phyloP scores from a whole-genome alignment of 441 rosid species.

The Bruguiera hainesii region DNA sequence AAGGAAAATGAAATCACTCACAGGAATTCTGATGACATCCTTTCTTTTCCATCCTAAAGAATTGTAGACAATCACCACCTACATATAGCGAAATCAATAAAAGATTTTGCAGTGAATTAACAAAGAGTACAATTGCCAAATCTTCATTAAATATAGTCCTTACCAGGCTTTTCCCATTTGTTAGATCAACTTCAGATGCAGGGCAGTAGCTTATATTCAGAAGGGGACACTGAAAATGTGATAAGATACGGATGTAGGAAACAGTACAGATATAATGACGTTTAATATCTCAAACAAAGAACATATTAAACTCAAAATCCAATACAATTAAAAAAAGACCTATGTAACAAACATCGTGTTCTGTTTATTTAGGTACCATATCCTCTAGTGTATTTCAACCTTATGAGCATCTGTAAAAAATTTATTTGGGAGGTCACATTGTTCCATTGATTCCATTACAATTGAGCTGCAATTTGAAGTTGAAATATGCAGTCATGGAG shows the following conservation, averaged over 20 bases:
- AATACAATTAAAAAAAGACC: no score
- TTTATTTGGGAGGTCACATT: no score
- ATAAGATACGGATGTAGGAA: neutral
- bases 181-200: conserved; percentile 69
- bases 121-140: conserved; percentile 7
- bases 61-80: conserved; percentile 83
- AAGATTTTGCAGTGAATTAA: conserved; percentile 7
- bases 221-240: conserved; percentile 68
- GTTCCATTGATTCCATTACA: no score
- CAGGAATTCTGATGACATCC: conserved; percentile 83
- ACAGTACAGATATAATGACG: no score
- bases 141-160: conserved; percentile 18
- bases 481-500: no score
- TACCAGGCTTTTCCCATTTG: conserved; percentile 76
- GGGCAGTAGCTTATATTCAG: conserved; percentile 95
- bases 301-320: no score
- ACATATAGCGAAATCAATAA: conserved; percentile 18
- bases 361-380: neutral
- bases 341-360: neutral
- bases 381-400: no score
- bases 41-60: conserved; percentile 96
- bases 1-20: conserved; percentile 36
- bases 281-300: no score
- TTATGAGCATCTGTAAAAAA: no score
- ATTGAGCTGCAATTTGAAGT: no score